A percentile compares a stretch with the other conserved stretches of the same genome.
These are phyloP conservation scores for Salix viminalis DNA, from an alignment of 345 rosid species.

Conservation along the genomic window DNA sequence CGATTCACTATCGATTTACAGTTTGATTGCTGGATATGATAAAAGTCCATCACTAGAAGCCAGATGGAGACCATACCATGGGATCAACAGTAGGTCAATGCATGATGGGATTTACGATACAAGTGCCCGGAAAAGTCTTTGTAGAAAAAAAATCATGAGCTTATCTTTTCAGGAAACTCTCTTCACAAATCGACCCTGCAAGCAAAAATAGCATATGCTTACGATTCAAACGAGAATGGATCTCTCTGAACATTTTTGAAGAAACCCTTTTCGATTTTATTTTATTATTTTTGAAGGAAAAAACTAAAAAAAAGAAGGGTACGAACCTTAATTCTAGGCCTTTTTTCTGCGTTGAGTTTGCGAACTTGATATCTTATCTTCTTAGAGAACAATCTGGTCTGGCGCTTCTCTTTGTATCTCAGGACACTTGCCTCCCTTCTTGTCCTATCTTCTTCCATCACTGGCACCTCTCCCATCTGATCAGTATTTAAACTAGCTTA, in stretches of 20 bases:
- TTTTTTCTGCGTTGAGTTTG: slow-evolving; percentile 74
- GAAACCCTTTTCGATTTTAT: not conserved
- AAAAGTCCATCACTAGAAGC: not conserved
- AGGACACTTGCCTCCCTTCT: slow-evolving; percentile 78
- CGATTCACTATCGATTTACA: not conserved
- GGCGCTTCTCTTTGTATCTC: slow-evolving; percentile 75
- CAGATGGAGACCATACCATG: not conserved
- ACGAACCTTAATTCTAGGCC: slow-evolving; percentile 66
- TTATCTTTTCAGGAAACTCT: slow-evolving; percentile 19
- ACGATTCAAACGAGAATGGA: not conserved
- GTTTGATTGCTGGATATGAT: too few species aligned
- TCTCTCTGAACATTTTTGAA: too few species aligned
- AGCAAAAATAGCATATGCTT: not conserved
- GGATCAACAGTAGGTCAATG: not conserved
- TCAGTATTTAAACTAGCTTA: not conserved
- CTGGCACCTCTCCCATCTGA: slow-evolving; percentile 64
- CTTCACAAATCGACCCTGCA: slow-evolving; percentile 65
- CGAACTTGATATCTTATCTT: slow-evolving; percentile 77
- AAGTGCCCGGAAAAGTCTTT: not conserved
- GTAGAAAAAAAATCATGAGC: not conserved
- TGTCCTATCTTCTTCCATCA: slow-evolving; percentile 59
- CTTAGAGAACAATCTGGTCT: slow-evolving; percentile 61
- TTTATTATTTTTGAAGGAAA: not conserved
- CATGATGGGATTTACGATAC: not conserved
- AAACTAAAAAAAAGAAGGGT: not conserved